Conservation (phyloP, 176 grass and related monocot species). For the Oryza coarctata region DNA sequence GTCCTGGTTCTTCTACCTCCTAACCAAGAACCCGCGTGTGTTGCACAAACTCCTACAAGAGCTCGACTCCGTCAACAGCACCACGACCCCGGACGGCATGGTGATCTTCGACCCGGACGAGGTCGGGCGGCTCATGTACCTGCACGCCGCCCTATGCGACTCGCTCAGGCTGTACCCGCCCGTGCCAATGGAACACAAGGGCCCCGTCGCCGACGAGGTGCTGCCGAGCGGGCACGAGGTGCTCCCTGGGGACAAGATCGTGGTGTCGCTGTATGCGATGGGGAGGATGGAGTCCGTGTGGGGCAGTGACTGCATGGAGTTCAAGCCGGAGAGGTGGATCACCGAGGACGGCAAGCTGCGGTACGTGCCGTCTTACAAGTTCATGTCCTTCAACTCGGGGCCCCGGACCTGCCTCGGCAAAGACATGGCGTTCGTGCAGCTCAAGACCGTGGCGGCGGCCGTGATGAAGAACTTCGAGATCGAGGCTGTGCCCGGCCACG, state of each 20-base stretch:
- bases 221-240: conserved; percentile 62
- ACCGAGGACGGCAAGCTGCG: conserved; percentile 19
- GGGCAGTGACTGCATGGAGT: conserved; percentile 60
- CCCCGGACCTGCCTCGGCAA: conserved; percentile 59
- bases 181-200: conserved; percentile 64
- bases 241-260: conserved; percentile 25
- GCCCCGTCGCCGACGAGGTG: conserved; percentile 35
- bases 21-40: conserved; percentile 42
- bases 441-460: conserved; percentile 46
- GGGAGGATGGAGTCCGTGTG: conserved; percentile 57
- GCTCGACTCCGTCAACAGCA: conserved; percentile 30
- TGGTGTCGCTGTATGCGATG: conserved; percentile 59
- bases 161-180: conserved; percentile 68
- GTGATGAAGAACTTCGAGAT: conserved; percentile 38
- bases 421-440: conserved; percentile 52
- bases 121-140: conserved; percentile 36
- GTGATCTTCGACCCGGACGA: conserved; percentile 56
- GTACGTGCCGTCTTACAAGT: conserved; percentile 55
- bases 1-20: conserved; percentile 77
- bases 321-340: conserved; percentile 57
- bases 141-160: conserved; percentile 70
- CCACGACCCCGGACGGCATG: neutral
- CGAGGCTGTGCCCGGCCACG: conserved; percentile 24
- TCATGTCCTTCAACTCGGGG: conserved; percentile 56
- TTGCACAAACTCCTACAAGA: conserved; percentile 46